phyloP scores from a whole-genome alignment of 371 early-diverging fungal genomes.

The Blakeslea trispora region DNA sequence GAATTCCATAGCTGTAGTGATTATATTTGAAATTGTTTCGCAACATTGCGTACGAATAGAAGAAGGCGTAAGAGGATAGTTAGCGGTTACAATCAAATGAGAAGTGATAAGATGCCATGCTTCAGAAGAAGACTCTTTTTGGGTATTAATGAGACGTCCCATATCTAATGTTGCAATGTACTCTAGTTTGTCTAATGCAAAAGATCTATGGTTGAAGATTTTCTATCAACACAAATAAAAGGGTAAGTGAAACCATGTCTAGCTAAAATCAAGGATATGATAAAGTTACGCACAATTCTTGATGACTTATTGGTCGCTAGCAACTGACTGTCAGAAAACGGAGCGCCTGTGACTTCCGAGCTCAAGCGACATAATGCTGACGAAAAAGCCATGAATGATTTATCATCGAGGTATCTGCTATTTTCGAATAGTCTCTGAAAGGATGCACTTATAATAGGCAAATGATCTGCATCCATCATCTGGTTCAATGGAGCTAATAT shows the following conservation, averaged over 20 bases:
- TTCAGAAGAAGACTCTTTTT: constrained; percentile 32
- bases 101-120: constrained; percentile 76
- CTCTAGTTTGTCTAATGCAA: constrained; percentile 83
- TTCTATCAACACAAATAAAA: constrained; percentile 35
- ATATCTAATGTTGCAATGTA: constrained; percentile 73
- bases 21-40: constrained; percentile 76
- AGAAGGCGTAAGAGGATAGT: constrained; percentile 54
- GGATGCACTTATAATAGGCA: constrained; percentile 53
- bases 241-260: not conserved
- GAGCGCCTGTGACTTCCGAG: constrained; percentile 58
- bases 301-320: constrained; percentile 33
- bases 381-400: constrained; percentile 69
- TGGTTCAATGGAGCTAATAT: constrained; percentile 23
- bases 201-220: constrained; percentile 73
- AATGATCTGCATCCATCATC: constrained; percentile 54
- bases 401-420: constrained; percentile 61
- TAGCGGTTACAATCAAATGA: constrained; percentile 83
- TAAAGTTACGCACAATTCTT: constrained; percentile 32
- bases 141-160: constrained; percentile 61
- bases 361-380: constrained; percentile 72
- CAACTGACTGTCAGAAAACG: constrained; percentile 37
- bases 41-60: constrained; percentile 84
- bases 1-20: constrained; percentile 72
- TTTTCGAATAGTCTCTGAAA: constrained; percentile 78
- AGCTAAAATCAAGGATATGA: not conserved